These are phyloP conservation scores for Cylindrotheca closterium DNA, from an alignment of 108 stramenopile species.

Conservation along the genomic window DNA sequence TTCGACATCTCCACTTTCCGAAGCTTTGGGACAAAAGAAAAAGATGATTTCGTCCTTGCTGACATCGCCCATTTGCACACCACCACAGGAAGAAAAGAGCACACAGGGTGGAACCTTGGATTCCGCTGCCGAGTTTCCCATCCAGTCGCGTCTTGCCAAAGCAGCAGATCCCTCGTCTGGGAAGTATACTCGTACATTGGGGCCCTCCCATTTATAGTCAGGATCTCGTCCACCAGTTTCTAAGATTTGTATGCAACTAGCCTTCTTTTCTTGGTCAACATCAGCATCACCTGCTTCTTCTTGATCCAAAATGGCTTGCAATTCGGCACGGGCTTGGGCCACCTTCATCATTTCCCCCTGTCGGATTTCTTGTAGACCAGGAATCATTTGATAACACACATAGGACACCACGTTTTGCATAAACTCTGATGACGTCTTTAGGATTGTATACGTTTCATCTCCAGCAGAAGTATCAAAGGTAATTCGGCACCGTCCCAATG, in stretches of 20 bases:
- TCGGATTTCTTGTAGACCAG: conserved; percentile 55
- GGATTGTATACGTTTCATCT: conserved; percentile 88
- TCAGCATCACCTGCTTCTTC: conserved; percentile 13
- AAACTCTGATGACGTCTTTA: conserved; percentile 85
- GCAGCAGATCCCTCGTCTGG: conserved; percentile 94
- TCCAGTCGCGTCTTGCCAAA: conserved; percentile 86
- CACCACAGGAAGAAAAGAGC: conserved; percentile 67
- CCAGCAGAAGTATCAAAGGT: conserved; percentile 92
- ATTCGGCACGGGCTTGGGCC: conserved; percentile 55
- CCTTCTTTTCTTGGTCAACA: conserved; percentile 23
- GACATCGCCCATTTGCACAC: conserved; percentile 57
- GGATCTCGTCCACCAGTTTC: conserved; percentile 47
- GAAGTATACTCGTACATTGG: conserved; percentile 79
- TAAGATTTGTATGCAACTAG: conserved; percentile 31
- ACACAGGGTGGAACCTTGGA: conserved; percentile 70
- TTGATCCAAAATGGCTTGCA: conserved; percentile 23
- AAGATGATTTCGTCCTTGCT: conserved; percentile 56
- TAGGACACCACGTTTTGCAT: conserved; percentile 79
- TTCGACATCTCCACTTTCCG: conserved; percentile 73
- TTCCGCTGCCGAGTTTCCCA: conserved; percentile 14
- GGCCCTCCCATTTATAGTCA: conserved; percentile 28
- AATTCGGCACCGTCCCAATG: conserved; percentile 70
- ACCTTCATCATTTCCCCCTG: conserved; percentile 59
- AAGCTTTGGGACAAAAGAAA: conserved; percentile 84
- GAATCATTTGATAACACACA: conserved; percentile 64